Evolutionary conservation across 805 yeast species (phyloP).

Genomic region (Ogataea ramenticola): DNA sequence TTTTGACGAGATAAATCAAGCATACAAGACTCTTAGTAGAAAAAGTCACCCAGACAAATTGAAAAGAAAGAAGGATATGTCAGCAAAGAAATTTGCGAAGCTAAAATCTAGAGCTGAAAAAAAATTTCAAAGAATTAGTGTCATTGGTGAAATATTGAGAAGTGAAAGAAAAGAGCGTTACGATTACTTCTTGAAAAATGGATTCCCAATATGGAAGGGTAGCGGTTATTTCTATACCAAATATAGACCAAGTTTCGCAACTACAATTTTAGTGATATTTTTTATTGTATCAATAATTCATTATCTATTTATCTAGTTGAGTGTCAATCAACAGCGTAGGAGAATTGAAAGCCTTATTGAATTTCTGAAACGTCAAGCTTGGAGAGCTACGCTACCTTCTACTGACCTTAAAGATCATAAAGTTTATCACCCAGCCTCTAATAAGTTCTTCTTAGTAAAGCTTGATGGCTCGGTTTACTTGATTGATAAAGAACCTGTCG

Average conservation of each 20-base stretch:
- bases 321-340: constrained; percentile 47
- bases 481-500: constrained; percentile 31
- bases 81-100: constrained; percentile 18
- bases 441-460: constrained; percentile 47
- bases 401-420: constrained; percentile 39
- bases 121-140: constrained; percentile 70
- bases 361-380: constrained; percentile 46
- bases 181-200: constrained; percentile 74
- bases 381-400: constrained; percentile 44
- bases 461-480: constrained; percentile 51
- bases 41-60: constrained; percentile 83
- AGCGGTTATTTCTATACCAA: constrained; percentile 57
- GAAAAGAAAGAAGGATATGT: constrained; percentile 29
- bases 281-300: constrained; percentile 51
- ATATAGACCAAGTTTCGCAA: constrained; percentile 58
- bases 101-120: constrained; percentile 48
- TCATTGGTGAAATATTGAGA: constrained; percentile 68
- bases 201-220: constrained; percentile 79
- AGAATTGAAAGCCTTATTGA: constrained; percentile 44
- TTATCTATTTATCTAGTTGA: constrained; percentile 45
- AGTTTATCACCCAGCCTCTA: constrained; percentile 33
- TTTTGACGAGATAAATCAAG: constrained; percentile 49
- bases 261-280: constrained; percentile 45
- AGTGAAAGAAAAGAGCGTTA: constrained; percentile 60
- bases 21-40: constrained; percentile 65